Evolutionary conservation across 2,329 filamentous ascomycete species (phyloP), one percentile per base, ranked within the genome.

Genomic region (Pseudogymnoascus sp.): DNA sequence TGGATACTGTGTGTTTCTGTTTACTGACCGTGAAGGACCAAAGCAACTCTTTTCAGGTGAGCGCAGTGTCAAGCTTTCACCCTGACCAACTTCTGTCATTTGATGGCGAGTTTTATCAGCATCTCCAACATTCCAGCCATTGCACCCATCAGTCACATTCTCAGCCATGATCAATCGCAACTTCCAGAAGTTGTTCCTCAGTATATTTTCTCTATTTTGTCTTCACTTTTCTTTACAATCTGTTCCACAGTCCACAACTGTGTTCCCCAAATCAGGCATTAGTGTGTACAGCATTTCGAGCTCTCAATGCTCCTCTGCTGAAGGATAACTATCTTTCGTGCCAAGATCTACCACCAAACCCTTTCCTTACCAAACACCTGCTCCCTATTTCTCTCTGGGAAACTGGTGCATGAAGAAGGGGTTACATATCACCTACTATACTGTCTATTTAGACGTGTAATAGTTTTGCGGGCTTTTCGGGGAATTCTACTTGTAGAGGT

Each of bases 231-330:
- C 33, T 42, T 42, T 16, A 23, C 31, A 59, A 40, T 60, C 31
- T 10, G 14, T 28, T 60, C 59, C 18, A 23, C 33, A 56, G 50
- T 56, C 28, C 50, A 56, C 50, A 56, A 33, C 50, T 56, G 50
- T 35, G 50, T 56, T 35, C 16, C 50, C 50, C 50, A 56, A 53
- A 56, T 35, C 50, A 40, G 59, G 59, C 59, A 60, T 60, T 60
- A 60, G 59, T 60, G 59, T 60, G 59, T 60, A 60, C 59, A 60
- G 59, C 59, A 60, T 60, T 60, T 42, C 59, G 59, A 60, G 59
- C 37, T 42, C 6, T 60, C 59, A 38, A 60, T 60, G 37, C 59
- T 60, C 59, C 37, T 60, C 59, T 60, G 59, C 59, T 60, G 59
- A 60, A 60, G 59, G 59, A 60, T 60, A 60, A 38, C 33, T 60